These are phyloP conservation scores for Aspergillus calidoustus DNA, from an alignment of 2,329 filamentous ascomycete genomes.

Conservation along the genomic window DNA sequence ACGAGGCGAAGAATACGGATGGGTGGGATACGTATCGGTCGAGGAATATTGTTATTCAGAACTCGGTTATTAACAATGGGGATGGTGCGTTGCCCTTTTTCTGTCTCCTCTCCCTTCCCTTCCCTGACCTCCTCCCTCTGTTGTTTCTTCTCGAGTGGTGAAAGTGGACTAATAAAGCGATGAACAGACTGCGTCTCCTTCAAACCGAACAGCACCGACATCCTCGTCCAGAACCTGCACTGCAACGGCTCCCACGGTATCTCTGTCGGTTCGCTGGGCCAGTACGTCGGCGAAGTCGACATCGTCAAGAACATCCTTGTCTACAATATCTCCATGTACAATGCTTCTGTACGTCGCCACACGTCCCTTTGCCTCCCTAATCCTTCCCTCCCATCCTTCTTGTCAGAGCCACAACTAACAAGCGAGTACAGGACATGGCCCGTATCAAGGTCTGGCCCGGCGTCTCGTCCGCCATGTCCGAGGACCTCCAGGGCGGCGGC, in stretches of 20 bases:
- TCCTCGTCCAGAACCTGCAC: slow-evolving; percentile 68
- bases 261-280: slow-evolving; percentile 71
- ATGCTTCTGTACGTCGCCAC: slow-evolving; percentile 47
- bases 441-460: slow-evolving; percentile 78
- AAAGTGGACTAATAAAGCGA: not conserved
- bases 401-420: slow-evolving; percentile 42
- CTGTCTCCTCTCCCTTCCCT: no score
- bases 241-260: slow-evolving; percentile 76
- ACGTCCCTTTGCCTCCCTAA: not conserved
- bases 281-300: slow-evolving; percentile 67
- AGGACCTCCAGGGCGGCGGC: slow-evolving; percentile 68
- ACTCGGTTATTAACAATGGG: slow-evolving; percentile 67
- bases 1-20: slow-evolving; percentile 68
- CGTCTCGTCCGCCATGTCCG: slow-evolving; percentile 57
- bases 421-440: slow-evolving; percentile 59
- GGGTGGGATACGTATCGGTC: slow-evolving; percentile 61
- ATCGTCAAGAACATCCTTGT: slow-evolving; percentile 72
- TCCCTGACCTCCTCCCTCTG: no score
- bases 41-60: slow-evolving; percentile 67
- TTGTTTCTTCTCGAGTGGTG: no score
- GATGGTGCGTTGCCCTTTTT: slow-evolving; percentile 54
- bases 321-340: slow-evolving; percentile 63
- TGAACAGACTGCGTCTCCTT: slow-evolving; percentile 69
- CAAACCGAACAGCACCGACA: slow-evolving; percentile 73
- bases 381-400: not conserved